phyloP scores from a whole-genome alignment of 768 basidiomycete species.

The Boletus pseudopeckii region DNA sequence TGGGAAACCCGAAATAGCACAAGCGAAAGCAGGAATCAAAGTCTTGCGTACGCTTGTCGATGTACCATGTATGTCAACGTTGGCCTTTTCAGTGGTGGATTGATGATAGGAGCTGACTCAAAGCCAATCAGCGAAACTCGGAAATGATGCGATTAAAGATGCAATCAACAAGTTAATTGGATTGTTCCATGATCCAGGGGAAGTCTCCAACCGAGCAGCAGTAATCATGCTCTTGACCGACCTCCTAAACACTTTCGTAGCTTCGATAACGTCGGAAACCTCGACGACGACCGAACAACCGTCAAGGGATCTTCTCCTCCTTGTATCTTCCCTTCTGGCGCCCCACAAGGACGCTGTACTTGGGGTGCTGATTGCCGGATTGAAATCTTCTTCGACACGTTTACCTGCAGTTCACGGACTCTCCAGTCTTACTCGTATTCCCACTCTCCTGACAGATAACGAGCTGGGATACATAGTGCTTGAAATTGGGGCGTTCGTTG shows the following conservation, averaged over 20 bases:
- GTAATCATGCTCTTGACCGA: slow-evolving; percentile 67
- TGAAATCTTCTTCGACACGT: slow-evolving; percentile 49
- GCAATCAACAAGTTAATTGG: slow-evolving; percentile 72
- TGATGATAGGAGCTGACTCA: slow-evolving; percentile 1
- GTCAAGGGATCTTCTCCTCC: slow-evolving; percentile 29
- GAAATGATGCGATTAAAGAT: slow-evolving; percentile 62
- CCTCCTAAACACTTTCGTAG: slow-evolving; percentile 47
- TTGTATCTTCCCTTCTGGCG: slow-evolving; percentile 39
- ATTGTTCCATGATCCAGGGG: slow-evolving; percentile 70
- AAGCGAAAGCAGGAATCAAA: slow-evolving; percentile 84
- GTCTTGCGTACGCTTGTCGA: slow-evolving; percentile 73
- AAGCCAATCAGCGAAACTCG: slow-evolving; percentile 55
- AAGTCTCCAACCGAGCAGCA: slow-evolving; percentile 61
- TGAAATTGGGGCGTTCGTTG: slow-evolving; percentile 65
- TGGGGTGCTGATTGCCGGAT: slow-evolving; percentile 56
- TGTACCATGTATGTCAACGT: slow-evolving; percentile 66
- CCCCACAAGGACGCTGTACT: slow-evolving; percentile 77
- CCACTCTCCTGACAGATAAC: slow-evolving; percentile 57
- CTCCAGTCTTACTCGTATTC: slow-evolving; percentile 62
- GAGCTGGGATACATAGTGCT: slow-evolving; percentile 82
- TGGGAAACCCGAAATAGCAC: slow-evolving; percentile 89
- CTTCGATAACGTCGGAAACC: background rate
- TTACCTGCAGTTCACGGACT: slow-evolving; percentile 63
- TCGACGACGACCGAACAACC: background rate
- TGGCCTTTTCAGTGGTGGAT: background rate